These are phyloP conservation scores for Zygoascus flipseniorum DNA, from an alignment of 805 yeast species.

Conservation along the genomic window DNA sequence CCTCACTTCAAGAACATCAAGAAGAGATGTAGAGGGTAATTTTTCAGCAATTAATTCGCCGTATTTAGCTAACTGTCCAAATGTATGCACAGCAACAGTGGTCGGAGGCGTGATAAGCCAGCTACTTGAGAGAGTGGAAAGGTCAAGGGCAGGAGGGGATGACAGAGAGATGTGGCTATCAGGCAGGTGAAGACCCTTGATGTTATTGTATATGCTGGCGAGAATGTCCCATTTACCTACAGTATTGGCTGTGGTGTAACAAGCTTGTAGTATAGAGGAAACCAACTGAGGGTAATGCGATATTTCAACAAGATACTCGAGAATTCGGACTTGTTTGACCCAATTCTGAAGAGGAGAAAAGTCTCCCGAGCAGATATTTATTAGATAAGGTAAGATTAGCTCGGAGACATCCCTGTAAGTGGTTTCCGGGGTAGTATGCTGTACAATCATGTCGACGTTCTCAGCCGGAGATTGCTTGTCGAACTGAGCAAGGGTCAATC, in stretches of 20 bases:
- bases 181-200: not conserved
- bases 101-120: constrained; percentile 1
- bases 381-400: constrained; percentile 24
- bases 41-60: constrained; percentile 13
- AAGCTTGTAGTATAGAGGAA: constrained; percentile 14
- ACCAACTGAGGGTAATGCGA: constrained; percentile 10
- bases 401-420: constrained; percentile 19
- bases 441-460: constrained; percentile 10
- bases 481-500: constrained; percentile 12
- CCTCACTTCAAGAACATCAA: constrained; percentile 8
- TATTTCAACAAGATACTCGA: constrained; percentile 10
- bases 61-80: constrained; percentile 12
- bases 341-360: constrained; percentile 15
- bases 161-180: not conserved
- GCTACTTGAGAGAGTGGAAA: not conserved
- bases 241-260: constrained; percentile 9
- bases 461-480: constrained; percentile 12
- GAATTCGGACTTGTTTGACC: constrained; percentile 9
- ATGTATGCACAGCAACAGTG: constrained; percentile 3
- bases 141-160: not conserved
- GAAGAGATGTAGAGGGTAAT: constrained; percentile 10
- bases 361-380: constrained; percentile 10
- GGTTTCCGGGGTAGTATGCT: constrained; percentile 9
- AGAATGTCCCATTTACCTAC: constrained; percentile 2
- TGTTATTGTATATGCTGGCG: constrained; percentile 1